Base-by-base conservation (phyloP, 2,329 filamentous ascomycete species). In the Davidsoniella virescens region DNA sequence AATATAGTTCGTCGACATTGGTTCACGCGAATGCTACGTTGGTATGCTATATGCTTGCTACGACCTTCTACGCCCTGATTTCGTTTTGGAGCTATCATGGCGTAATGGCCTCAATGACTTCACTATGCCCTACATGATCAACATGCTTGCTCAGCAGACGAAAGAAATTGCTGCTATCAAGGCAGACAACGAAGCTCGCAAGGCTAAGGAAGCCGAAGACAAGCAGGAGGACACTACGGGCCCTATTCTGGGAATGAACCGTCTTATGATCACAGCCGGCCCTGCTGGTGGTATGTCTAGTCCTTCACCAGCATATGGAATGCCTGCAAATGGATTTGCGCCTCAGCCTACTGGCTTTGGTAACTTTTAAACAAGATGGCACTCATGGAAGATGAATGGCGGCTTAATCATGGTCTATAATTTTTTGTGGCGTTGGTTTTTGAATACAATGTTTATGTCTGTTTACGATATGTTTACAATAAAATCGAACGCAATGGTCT, bases 71-170 rank as follows among this genome's bases (percentile, higher is more conserved):
- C 86, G 87, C 16, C 83, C 93, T 3, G 87, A 96, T 62, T 73
- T 93, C 48, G 83, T 98, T 53, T 78, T 98, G 65, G 92, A 98
- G 70, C 77, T 98, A 52, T 96, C 92, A 53, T 98, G 92, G 92
- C 90, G 92, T 59, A 75, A 94, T 63, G 87, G 87, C 54, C 82
- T 98, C 38, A 80, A 82, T 60, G 92, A 98, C 70, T 98, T 94
- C 69, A 94, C 88, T 44, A 98, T 98, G 93, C 92, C 92, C 16
- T 98, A 94, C 73, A 93, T 98, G 87, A 96, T 98, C 76, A 98
- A 96, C 71, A 84, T 93, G 71, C 73, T 98, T 56, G 79, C 82
- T 58, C 87, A 94, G 66, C 88, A 96, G 68, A 87, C 86, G 38
- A 80, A 83, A 57, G 82, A 93, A 51, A 82, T 98, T 57, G 78